Evolutionary conservation across 805 yeast genomes (phyloP).

Genomic region (Wickerhamomyces strasburgensis): DNA sequence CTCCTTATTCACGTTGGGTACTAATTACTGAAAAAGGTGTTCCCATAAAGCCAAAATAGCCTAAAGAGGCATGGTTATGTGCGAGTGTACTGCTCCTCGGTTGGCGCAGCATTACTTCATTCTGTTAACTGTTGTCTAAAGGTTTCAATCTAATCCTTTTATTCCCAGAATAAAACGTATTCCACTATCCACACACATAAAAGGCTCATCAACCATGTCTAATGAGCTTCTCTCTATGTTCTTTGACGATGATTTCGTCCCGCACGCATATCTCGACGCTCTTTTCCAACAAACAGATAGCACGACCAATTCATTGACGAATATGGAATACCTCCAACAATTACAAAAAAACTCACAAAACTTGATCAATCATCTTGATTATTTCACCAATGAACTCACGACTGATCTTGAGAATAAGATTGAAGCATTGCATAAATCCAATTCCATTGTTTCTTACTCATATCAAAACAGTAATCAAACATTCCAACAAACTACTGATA

Average conservation of each 20-base stretch:
- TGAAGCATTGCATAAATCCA: slow-evolving; percentile 41
- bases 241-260: slow-evolving; percentile 61
- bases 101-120: too few relatives aligned
- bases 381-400: slow-evolving; percentile 54
- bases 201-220: too few relatives aligned
- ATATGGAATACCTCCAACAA: slow-evolving; percentile 29
- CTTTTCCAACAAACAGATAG: slow-evolving; percentile 31
- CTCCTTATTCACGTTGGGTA: slow-evolving; percentile 20
- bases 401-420: slow-evolving; percentile 48
- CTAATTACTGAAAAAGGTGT: neutral
- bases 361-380: slow-evolving; percentile 56
- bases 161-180: too few relatives aligned
- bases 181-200: too few relatives aligned
- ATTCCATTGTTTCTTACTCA: slow-evolving; percentile 44
- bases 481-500: slow-evolving; percentile 13
- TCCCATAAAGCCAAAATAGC: neutral
- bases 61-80: neutral
- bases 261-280: slow-evolving; percentile 62
- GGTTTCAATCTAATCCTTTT: too few relatives aligned
- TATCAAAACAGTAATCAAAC: too few relatives aligned
- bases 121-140: too few relatives aligned
- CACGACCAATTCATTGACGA: slow-evolving; percentile 15
- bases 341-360: slow-evolving; percentile 46
- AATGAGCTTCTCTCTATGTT: slow-evolving; percentile 55
- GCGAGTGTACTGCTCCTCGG: too few relatives aligned